Evolutionary conservation across 2,329 filamentous ascomycete species (phyloP), one percentile per base, ranked within the genome.

Genomic region (Huntiella moniliformis): DNA sequence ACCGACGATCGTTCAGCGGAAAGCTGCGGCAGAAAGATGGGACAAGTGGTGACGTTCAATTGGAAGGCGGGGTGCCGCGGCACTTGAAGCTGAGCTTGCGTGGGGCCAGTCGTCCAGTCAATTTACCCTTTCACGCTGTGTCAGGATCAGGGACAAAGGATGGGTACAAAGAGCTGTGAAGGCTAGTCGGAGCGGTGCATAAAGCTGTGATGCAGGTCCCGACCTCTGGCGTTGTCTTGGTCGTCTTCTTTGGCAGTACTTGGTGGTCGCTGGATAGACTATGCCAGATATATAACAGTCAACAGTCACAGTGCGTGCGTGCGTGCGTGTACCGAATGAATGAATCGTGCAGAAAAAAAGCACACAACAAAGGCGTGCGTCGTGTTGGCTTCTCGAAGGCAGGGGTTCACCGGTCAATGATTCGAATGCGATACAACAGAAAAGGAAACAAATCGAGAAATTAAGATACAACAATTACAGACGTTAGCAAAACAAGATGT

Each of bases 401-500:
- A 12, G 39, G n/a, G 17, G 39, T 11, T 28, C 31, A 33, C 39
- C 11, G 22, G 22, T 28, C 6, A 28, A 28, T 28, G 22, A 28
- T 28, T 28, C 22, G 7, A 28, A 28, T 28, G 22, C 22, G 22
- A 28, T 28, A 38, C 22, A 36, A 38, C 36, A 13, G 38, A 13
- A 38, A 28, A 38, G 36, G 37, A 22, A 46, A 49, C 39, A 39
- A 39, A 17, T 17, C 22, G 37, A 22, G 22, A 3, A 18, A 45
- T 39, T 15, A 22, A 37, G 35, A 47, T 47, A 40, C 41, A 34
- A 32, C 34, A 43, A 17, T 47, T 38, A 43, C 34, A 47, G 7
- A 28, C 22, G 10, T 28, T 28, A 28, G 7, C 22, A 28, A 28
- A 28, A 28, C 22, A 28, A 28, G 22, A 28, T 28, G 22, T 28